These are phyloP conservation scores for Metschnikowia chrysomelidarum DNA, from an alignment of 805 yeast species.

Conservation along the genomic window DNA sequence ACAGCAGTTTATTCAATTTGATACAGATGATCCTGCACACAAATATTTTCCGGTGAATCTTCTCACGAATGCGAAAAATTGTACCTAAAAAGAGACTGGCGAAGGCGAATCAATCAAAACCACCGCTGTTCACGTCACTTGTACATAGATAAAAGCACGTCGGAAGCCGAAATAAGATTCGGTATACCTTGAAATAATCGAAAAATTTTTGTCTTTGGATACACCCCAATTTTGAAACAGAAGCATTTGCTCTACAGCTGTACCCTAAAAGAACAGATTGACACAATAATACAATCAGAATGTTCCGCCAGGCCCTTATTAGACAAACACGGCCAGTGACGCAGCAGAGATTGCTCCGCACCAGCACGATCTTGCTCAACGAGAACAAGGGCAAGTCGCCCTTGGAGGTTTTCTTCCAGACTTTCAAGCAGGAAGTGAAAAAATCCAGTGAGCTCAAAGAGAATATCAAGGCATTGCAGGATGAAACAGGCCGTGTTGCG, in stretches of 20 bases:
- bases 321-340: conserved; percentile 12
- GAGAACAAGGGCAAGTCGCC: conserved; percentile 54
- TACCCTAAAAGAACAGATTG: background rate
- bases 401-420: conserved; percentile 86
- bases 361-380: conserved; percentile 11
- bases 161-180: no score
- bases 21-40: no score
- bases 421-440: conserved; percentile 88
- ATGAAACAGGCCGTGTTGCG: conserved; percentile 91
- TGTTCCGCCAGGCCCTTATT: conserved; percentile 19
- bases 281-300: conserved; percentile 1
- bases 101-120: background rate
- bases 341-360: conserved; percentile 12
- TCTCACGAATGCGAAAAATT: no score
- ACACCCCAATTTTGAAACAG: no score
- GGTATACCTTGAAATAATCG: no score
- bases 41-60: no score
- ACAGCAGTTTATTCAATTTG: no score
- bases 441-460: conserved; percentile 87
- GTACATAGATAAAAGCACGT: conserved; percentile 15
- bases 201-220: no score
- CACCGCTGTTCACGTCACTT: conserved; percentile 12
- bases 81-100: background rate
- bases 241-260: no score
- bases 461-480: conserved; percentile 90